Evolutionary conservation across 1,284 basidiomycete genomes (phyloP), one percentile per base, ranked within the genome.

Genomic region (Bothia castanella): DNA sequence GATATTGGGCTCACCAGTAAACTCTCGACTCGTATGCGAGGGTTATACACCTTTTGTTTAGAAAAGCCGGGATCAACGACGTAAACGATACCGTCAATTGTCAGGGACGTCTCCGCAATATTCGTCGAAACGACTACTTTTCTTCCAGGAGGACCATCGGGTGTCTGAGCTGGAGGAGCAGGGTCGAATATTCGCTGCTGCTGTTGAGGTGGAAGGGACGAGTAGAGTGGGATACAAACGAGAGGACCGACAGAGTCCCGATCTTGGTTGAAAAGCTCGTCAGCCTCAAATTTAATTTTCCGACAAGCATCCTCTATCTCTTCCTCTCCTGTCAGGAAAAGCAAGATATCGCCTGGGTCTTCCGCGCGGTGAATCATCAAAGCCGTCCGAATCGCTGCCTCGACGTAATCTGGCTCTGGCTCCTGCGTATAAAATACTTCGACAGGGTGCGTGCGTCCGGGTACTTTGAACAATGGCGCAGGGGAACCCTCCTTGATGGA

Each of bases 31-130:
- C 97, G 85, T 60, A 98, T 97, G 29, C 95, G 82, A 0, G 94
- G 94, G 68, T 97, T 97, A 75, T 97, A 97, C 46, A 97, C 91
- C 67, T 95, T 98, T 72, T 97, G 92, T 72, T 97, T 96, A 11
- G 91, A 93, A 75, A 97, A 96, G 0, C 96, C 96, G 0, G 97
- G 94, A 68, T 99, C 96, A 39, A 99, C 93, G 51, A 99, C 96
- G 65, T 98, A 99, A 13, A 99, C 94, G 63, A 99, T 98, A 21
- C 96, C 97, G 61, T 98, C 96, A 55, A 99, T 98, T 2, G 96
- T 99, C 32, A 99, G 74, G 11, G 93, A 97, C 0, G 97, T 99
- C 72, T 99, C 96, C 9, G 97, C 97, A 55, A 99, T 96, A 70
- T 99, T 99, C 31, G 97, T 99, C 13, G 93, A 92, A 1, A 99